Base-by-base conservation (phyloP, 495 filamentous ascomycete genomes). In the Aspergillus taichungensis region DNA sequence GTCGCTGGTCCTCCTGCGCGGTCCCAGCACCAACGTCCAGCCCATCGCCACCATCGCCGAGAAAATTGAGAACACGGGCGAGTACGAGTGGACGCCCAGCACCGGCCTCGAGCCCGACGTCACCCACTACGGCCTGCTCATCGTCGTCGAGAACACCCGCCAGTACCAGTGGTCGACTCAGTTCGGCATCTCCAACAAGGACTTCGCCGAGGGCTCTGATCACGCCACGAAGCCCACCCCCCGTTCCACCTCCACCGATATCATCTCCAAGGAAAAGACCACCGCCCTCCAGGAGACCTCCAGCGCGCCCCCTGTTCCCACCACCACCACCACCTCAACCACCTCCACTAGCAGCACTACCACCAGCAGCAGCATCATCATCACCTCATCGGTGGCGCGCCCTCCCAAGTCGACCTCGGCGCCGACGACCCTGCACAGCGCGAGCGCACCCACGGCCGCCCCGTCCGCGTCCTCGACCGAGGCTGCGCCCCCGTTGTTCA, bases 111-210 rank as follows among this genome's bases (percentile, higher is more conserved):
- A 65, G 45, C 51, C 62, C 40, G 73, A 75, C 39, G 52, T 51
- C 42, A 73, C 70, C 51, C 65, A 81, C 64, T 87, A 85, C 64
- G 83, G 80, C 47, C 66, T 85, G 45, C 71, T 83, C 52, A 60
- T 87, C 50, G 80, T 85, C 47, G 76, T 72, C 32, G 78, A 83
- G 57, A 64, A 60, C 8, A 77, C 69, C 46, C 78, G 80, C 53
- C 56, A 72, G 52, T 86, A 79, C 71, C 83, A 87, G 60, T 87
- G 76, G 66, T 75, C 74, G 18, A 78, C 76, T 34, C 83, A 85
- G 57, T 87, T 84, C 65, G 82, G 82, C 55, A 68, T 87, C 62
- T 61, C 61, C 42, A 79, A 79, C 62, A 59, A 60, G 49, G 42
- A 51, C 51, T 56, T 71, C 39, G 36, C 55, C 14, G 44, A 52